phyloP scores from a whole-genome alignment of 805 yeast genomes.

The Yarrowia porcina region DNA sequence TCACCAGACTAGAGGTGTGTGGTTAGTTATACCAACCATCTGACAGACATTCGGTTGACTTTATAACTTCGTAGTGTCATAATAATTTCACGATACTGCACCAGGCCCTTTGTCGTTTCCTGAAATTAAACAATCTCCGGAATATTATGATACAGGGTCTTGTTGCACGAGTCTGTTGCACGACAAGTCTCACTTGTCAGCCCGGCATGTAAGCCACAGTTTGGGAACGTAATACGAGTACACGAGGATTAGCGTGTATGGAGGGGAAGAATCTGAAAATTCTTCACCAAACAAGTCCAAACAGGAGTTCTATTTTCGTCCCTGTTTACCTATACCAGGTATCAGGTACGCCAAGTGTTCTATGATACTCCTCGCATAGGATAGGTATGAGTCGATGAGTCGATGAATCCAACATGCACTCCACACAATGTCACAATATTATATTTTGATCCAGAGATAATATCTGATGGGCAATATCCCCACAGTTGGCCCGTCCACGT shows the following conservation, averaged over 20 bases:
- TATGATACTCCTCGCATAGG: too few species aligned
- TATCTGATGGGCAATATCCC: neutral
- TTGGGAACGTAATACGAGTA: neutral
- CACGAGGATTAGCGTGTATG: neutral
- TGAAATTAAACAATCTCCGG: neutral
- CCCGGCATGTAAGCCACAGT: neutral
- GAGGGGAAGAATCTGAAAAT: too few species aligned
- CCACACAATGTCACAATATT: neutral
- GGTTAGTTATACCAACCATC: too few species aligned
- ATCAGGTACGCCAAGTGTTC: too few species aligned
- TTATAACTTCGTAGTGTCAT: too few species aligned
- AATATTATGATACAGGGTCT: conserved; percentile 14
- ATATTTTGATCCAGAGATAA: neutral
- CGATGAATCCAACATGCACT: too few species aligned
- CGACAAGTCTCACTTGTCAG: neutral
- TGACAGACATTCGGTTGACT: too few species aligned
- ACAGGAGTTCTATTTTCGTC: too few species aligned
- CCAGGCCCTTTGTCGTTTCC: neutral
- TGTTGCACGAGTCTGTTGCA: conserved; percentile 9
- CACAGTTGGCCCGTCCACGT: conserved; percentile 2
- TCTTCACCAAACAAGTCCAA: too few species aligned
- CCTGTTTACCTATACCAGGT: too few species aligned
- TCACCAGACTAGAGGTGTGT: too few species aligned
- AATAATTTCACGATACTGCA: neutral
- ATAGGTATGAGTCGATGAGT: too few species aligned